Evolutionary conservation across 2,329 filamentous ascomycete genomes (phyloP).

Genomic region (Trichophyton mentagrophytes): DNA sequence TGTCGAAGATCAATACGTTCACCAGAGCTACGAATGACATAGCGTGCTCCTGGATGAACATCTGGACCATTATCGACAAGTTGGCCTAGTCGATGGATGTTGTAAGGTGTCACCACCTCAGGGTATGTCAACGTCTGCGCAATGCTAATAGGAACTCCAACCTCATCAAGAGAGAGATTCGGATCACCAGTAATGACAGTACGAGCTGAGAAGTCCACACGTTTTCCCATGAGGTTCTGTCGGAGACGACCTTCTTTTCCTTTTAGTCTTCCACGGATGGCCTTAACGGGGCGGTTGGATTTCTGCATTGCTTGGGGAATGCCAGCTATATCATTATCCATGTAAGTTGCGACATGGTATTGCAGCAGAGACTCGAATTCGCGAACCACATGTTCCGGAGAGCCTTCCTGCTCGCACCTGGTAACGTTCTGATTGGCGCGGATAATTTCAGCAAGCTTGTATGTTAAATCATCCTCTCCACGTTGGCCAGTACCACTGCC

Average conservation of each 20-base stretch:
- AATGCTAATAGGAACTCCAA: slow-evolving; percentile 89
- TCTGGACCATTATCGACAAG: slow-evolving; percentile 89
- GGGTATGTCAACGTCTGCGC: slow-evolving; percentile 89
- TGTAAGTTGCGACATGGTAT: slow-evolving; percentile 97
- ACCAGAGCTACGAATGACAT: slow-evolving; percentile 86
- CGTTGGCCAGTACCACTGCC: slow-evolving; percentile 83
- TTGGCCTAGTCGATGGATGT: slow-evolving; percentile 80
- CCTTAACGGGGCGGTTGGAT: slow-evolving; percentile 90
- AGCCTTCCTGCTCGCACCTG: slow-evolving; percentile 80
- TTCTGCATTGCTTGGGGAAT: slow-evolving; percentile 92
- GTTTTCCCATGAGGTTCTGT: slow-evolving; percentile 98
- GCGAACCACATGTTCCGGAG: slow-evolving; percentile 75
- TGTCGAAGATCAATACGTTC: slow-evolving; percentile 90
- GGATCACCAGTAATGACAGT: slow-evolving; percentile 99
- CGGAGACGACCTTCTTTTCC: slow-evolving; percentile 96
- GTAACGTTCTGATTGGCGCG: slow-evolving; percentile 92
- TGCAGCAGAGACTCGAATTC: slow-evolving; percentile 90
- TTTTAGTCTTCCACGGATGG: slow-evolving; percentile 92
- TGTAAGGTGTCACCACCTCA: slow-evolving; percentile 94
- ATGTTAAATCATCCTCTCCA: slow-evolving; percentile 97
- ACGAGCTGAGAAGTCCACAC: slow-evolving; percentile 97
- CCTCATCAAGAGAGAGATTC: slow-evolving; percentile 90
- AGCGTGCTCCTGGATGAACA: slow-evolving; percentile 89
- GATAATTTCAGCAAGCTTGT: slow-evolving; percentile 97
- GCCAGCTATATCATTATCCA: slow-evolving; percentile 98